These are phyloP conservation scores for Chiua virens DNA, from an alignment of 768 basidiomycete genomes.

Conservation along the genomic window DNA sequence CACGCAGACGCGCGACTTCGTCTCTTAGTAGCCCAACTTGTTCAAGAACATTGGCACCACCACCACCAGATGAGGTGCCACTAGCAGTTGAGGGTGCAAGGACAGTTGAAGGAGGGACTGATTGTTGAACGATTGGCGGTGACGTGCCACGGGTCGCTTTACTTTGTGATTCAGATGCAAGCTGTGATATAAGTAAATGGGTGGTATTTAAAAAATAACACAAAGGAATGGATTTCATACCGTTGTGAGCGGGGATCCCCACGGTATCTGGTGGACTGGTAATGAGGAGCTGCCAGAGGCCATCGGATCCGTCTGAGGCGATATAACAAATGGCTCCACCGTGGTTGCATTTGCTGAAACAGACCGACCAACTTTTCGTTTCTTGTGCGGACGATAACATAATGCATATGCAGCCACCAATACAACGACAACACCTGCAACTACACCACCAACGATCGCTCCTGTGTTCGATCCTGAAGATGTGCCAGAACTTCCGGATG, in stretches of 20 bases:
- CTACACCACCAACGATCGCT: conserved; percentile 5
- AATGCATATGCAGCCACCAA: not conserved
- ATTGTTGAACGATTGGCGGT: not conserved
- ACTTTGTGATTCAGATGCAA: not conserved
- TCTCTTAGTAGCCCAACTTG: conserved; percentile 7
- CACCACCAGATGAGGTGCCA: not conserved
- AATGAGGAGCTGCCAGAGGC: not conserved
- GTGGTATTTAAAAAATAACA: not conserved
- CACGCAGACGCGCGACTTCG: conserved; percentile 13
- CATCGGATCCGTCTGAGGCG: not conserved
- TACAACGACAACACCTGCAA: conserved; percentile 1
- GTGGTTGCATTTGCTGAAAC: not conserved
- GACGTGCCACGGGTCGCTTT: not conserved
- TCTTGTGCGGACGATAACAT: conserved; percentile 2
- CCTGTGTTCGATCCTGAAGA: not conserved
- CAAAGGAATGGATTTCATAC: not conserved
- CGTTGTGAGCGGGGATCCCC: not conserved
- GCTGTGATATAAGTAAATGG: not conserved
- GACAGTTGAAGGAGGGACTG: not conserved
- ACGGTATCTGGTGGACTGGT: not conserved
- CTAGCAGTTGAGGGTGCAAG: not conserved
- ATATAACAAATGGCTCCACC: conserved; percentile 4
- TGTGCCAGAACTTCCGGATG: not conserved
- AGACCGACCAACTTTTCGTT: not conserved
- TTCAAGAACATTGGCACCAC: not conserved